Evolutionary conservation across 225 moss, liverwort and hornwort species (phyloP), one percentile per base, ranked within the genome.

Genomic region (Marchantia paleacea): DNA sequence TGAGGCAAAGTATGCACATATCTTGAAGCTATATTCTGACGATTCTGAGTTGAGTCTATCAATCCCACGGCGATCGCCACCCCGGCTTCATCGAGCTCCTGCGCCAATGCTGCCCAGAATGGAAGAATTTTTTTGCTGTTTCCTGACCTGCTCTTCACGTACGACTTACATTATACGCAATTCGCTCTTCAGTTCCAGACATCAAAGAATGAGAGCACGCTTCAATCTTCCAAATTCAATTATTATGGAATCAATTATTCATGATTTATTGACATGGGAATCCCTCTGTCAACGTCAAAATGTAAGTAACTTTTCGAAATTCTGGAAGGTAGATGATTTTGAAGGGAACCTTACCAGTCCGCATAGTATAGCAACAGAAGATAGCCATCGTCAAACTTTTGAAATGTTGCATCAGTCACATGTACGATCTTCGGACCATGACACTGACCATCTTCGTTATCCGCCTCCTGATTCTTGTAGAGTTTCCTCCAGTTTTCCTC

Each of bases 321-420:
- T 18, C 71, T 72, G 8, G 48, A 13, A 72, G 13, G 15, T 19
- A 72, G 0, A 50, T 16, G 26, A 73, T 39, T 8, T 54, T 52
- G n/a, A 25, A 20, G 25, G 24, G 48, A 15, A 8, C 3, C 72
- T 72, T 29, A 80, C 80, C 80, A 80, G 22, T 80, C 39, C 22
- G 80, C 72, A n/a, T 80, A 72, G 29, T 57, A 80, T 12, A 80
- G 4, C 10, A 80, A 69, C 29, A 80, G 72, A 16, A 80, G 71
- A 53, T 72, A 80, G 26, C 72, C 72, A 19, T 73, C 72, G 12
- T 72, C 47, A 31, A 72, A 72, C 19, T 72, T n/a, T 55, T 72
- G 15, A 52, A 80, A 80, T 16, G 80, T 80, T 58, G 72, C n/a
- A 73, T 80, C 80, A 12, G 80, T 80, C 47, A 80, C 29, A 47